Evolutionary conservation across 805 yeast genomes (phyloP), one percentile per base, ranked within the genome.

Genomic region (Soucietia sequanensis): DNA sequence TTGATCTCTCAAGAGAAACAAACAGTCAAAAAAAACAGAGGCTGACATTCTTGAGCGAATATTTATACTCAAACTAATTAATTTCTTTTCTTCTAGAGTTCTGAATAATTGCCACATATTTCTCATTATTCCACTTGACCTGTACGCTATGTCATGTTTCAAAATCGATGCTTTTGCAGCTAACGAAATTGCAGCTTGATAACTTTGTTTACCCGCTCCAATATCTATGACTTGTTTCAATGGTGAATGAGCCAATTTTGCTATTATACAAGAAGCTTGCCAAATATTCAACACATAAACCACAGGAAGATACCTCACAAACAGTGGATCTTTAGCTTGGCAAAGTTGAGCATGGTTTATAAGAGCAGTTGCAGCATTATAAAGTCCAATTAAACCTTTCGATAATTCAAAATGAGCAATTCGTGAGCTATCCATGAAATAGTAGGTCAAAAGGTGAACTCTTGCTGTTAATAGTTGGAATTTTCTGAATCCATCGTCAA

Each of bases 91-190:
- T 43, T 80, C 76, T 46, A 89, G 64, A 4, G 82, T 72, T 33
- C 82, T 76, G 58, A 85, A 85, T 39, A 89, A 69, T 40, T 84
- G 86, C 99, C 99, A 91, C 68, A 89, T 81, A 52, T 89, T 89
- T 50, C 84, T 76, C 93, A 93, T 87, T 39, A 93, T 88, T 6
- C 96, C 96, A 30, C 95, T 81, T 0, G 95, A 85, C 45, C 98
- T 75, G 56, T 86, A 87, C 0, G 97, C 87, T 71, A 93, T 81
- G 54, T 91, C 99, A 60, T 90, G 93, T 49, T 88, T 88, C 48
- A 87, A 68, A 19, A 91, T 82, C 0, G 96, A 87, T 0, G 96
- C 95, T 40, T 79, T 79, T 38, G 80, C 75, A 2, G 93, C 80
- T 30, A 85, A 60, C 13, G 74, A 68, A 15, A 85, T 78, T 1